Evolutionary conservation across 1,284 basidiomycete genomes (phyloP), one percentile per base, ranked within the genome.

Genomic region (Marasmius tenuissimus): DNA sequence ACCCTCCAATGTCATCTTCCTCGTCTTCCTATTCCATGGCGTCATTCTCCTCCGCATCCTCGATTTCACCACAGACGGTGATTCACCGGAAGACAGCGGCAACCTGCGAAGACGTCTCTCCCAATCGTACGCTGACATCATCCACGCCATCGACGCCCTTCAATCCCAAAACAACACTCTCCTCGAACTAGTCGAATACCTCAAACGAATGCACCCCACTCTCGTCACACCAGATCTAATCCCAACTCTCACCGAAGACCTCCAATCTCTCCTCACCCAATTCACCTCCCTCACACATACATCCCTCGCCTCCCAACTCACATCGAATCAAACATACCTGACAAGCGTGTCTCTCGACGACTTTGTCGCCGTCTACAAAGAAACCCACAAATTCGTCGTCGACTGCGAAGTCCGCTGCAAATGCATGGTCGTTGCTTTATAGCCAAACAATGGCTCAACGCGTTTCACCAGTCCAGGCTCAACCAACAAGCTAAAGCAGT

Each of bases 341-440:
- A 82, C 91, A 0, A 73, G 82, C 7, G 81, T 98, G 20, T 79
- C 87, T 35, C 76, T 98, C 45, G 75, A 81, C 1, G 85, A 88
- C 40, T 99, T 98, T 78, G 80, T 94, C 45, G 82, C 82, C 33
- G 78, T 98, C 59, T 97, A 96, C 80, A 88, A 89, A 63, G 85
- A 87, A 66, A 90, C 91, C 11, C 98, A 96, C 95, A 76, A 83
- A 47, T 98, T 98, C 70, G 93, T 98, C 27, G 82, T 97, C 9
- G 82, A 82, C 62, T 94, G 92, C 67, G 97, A 99, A 74, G 84
- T 87, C 27, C 80, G 97, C 35, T 93, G 91, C 66, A 84, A 89
- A 57, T 83, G 91, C 63, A 97, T 98, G 93, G 94, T 98, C 63
- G 93, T 97, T 53, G 91, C 93, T 4, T 77, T 99, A 33, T 94